These are phyloP conservation scores for Blastocystis sp. DNA, from an alignment of 352 stramenopile genomes.

Conservation along the genomic window DNA sequence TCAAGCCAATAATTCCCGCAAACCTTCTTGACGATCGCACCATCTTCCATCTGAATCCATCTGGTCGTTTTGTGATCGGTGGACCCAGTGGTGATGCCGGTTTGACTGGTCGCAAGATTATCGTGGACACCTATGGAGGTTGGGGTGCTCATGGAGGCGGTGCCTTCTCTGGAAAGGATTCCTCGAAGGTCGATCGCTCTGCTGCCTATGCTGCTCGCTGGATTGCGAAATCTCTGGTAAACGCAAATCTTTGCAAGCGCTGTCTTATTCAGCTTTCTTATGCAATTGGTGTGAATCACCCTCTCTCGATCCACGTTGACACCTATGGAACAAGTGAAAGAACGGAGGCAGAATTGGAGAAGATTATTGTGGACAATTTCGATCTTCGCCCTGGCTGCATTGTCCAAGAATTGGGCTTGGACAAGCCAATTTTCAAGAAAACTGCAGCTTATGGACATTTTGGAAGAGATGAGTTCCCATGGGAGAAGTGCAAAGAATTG, in stretches of 20 bases:
- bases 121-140: slow-evolving; percentile 96
- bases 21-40: slow-evolving; percentile 98
- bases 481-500: slow-evolving; percentile 89
- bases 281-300: slow-evolving; percentile 92
- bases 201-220: slow-evolving; percentile 93
- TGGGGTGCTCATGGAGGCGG: slow-evolving; percentile 95
- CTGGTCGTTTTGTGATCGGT: slow-evolving; percentile 95
- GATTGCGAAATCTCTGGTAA: slow-evolving; percentile 95
- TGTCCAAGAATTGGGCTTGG: slow-evolving; percentile 92
- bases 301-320: slow-evolving; percentile 91
- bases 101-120: slow-evolving; percentile 96
- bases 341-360: slow-evolving; percentile 87
- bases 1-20: slow-evolving; percentile 92
- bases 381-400: slow-evolving; percentile 90
- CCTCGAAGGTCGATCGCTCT: slow-evolving; percentile 95
- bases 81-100: slow-evolving; percentile 94
- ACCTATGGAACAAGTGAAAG: slow-evolving; percentile 95
- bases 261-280: slow-evolving; percentile 94
- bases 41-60: slow-evolving; percentile 98
- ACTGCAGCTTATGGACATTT: slow-evolving; percentile 98
- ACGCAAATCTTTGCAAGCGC: slow-evolving; percentile 83
- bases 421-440: slow-evolving; percentile 92
- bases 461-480: slow-evolving; percentile 96
- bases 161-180: slow-evolving; percentile 97
- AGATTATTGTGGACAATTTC: slow-evolving; percentile 98